Evolutionary conservation across 2,329 filamentous ascomycete genomes (phyloP).

Genomic region (Epichloe coenophiala): DNA sequence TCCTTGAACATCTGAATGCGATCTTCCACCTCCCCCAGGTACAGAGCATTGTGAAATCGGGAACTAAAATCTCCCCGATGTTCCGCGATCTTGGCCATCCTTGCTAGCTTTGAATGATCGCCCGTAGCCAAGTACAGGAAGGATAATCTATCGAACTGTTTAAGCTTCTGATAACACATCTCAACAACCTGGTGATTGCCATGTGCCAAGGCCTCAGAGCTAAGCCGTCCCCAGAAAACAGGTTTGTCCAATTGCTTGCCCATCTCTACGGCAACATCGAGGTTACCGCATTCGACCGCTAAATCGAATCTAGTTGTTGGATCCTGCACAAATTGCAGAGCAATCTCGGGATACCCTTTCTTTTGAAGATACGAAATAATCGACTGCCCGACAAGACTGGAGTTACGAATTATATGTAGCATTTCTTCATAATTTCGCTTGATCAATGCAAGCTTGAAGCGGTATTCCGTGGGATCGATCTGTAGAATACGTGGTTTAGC

Average conservation of each 20-base stretch:
- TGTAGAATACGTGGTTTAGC: conserved; percentile 85
- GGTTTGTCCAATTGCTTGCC: conserved; percentile 89
- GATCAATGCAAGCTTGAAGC: conserved; percentile 92
- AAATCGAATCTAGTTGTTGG: conserved; percentile 94
- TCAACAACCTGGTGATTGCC: conserved; percentile 95
- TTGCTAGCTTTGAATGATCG: conserved; percentile 77
- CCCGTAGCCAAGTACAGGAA: conserved; percentile 92
- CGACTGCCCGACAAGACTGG: conserved; percentile 91
- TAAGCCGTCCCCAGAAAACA: conserved; percentile 79
- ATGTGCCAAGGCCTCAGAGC: conserved; percentile 77
- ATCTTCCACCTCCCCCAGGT: conserved; percentile 76
- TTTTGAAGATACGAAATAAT: conserved; percentile 98
- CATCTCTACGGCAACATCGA: conserved; percentile 97
- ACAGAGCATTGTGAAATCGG: conserved; percentile 90
- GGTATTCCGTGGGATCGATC: conserved; percentile 95
- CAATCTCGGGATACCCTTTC: conserved; percentile 98
- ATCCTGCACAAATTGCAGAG: conserved; percentile 95
- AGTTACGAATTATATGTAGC: conserved; percentile 96
- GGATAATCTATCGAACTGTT: conserved; percentile 95
- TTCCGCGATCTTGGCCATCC: conserved; percentile 98
- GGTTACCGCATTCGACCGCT: conserved; percentile 92
- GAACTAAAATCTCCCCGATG: conserved; percentile 94
- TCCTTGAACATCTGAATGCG: conserved; percentile 99
- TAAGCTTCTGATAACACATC: conserved; percentile 96
- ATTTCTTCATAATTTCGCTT: conserved; percentile 99